phyloP scores from a whole-genome alignment of 2,329 filamentous ascomycete genomes.

The Thelonectria discophora region DNA sequence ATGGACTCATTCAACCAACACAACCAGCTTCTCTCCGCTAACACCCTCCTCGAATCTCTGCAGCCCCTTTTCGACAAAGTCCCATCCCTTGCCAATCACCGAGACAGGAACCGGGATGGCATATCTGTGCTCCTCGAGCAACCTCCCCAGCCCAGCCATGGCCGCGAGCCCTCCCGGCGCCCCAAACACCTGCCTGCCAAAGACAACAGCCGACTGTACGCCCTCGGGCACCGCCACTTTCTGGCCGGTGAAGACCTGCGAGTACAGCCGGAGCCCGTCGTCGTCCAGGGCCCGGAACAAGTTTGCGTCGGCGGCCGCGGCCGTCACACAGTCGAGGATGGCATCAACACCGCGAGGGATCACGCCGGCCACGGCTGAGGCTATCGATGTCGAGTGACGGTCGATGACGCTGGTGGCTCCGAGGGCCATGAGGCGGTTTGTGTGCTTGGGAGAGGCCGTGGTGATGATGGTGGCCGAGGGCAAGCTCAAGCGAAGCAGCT shows the following conservation, averaged over 20 bases:
- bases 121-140: slow-evolving; percentile 25
- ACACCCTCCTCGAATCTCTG: slow-evolving; percentile 26
- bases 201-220: slow-evolving; percentile 19
- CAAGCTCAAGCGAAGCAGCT: slow-evolving; percentile 32
- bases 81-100: slow-evolving; percentile 27
- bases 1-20: slow-evolving; percentile 16
- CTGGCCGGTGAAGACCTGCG: slow-evolving; percentile 31
- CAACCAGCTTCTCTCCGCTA: slow-evolving; percentile 34
- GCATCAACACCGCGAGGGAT: slow-evolving; percentile 29
- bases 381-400: slow-evolving; percentile 14
- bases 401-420: slow-evolving; percentile 27
- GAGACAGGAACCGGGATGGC: slow-evolving; percentile 27
- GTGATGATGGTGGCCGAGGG: slow-evolving; percentile 27
- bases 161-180: slow-evolving; percentile 26
- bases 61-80: slow-evolving; percentile 22
- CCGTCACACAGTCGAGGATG: slow-evolving; percentile 34
- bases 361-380: slow-evolving; percentile 8
- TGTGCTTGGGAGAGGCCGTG: slow-evolving; percentile 28
- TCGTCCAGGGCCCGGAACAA: slow-evolving; percentile 19
- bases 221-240: slow-evolving; percentile 19
- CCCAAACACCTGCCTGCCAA: slow-evolving; percentile 30
- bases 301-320: slow-evolving; percentile 18
- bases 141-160: slow-evolving; percentile 25
- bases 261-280: slow-evolving; percentile 27
- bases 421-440: slow-evolving; percentile 15